These are phyloP conservation scores for Syzygium jambos DNA, from an alignment of 345 rosid species.

Conservation along the genomic window DNA sequence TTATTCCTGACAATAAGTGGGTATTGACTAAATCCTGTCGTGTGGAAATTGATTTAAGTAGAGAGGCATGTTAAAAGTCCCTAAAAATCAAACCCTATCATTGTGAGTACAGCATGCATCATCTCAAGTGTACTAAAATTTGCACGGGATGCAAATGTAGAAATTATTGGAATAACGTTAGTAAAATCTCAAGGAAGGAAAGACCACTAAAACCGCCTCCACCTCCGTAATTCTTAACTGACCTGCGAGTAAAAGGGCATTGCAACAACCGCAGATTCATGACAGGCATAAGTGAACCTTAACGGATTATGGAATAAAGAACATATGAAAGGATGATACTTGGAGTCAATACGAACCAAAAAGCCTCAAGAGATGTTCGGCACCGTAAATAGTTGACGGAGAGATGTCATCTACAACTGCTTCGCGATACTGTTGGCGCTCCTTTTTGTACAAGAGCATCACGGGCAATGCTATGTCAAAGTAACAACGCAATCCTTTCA, in stretches of 20 bases:
- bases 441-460: constrained; percentile 77
- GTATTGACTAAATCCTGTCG: neutral
- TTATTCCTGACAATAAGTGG: neutral
- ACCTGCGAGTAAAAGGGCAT: neutral
- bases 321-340: neutral
- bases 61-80: neutral
- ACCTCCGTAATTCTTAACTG: neutral
- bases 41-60: neutral
- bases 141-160: neutral
- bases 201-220: neutral
- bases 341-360: constrained; percentile 39
- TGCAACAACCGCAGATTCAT: neutral
- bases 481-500: constrained; percentile 70
- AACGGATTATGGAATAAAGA: neutral
- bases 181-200: neutral
- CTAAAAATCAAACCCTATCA: neutral
- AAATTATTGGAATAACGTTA: neutral
- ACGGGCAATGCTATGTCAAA: constrained; percentile 82
- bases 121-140: neutral
- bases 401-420: constrained; percentile 33
- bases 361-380: constrained; percentile 75
- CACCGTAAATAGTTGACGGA: constrained; percentile 76
- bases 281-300: neutral
- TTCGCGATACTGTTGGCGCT: constrained; percentile 68
- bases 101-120: neutral